Conservation (phyloP, 2,329 filamentous ascomycete genomes). For the Clonostachys rhizophaga region DNA sequence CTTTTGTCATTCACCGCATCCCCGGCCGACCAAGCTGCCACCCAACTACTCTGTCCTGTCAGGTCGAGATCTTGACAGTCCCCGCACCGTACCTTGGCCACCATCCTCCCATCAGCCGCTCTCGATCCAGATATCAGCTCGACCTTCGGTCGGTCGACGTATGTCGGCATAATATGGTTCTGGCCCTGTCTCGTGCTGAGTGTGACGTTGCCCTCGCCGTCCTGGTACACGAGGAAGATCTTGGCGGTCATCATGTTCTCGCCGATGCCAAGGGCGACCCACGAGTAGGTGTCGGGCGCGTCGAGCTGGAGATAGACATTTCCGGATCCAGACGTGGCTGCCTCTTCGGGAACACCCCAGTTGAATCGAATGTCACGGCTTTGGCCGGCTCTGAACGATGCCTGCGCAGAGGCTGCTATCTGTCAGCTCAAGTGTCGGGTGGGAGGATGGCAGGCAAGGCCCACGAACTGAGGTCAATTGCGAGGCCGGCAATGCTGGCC, state of each 20-base stretch:
- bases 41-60: slow-evolving; percentile 38
- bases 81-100: slow-evolving; percentile 55
- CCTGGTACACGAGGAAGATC: slow-evolving; percentile 59
- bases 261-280: slow-evolving; percentile 56
- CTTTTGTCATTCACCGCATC: slow-evolving; percentile 26
- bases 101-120: slow-evolving; percentile 43
- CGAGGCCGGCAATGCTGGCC: no score
- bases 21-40: slow-evolving; percentile 49
- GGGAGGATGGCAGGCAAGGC: no score
- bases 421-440: no score
- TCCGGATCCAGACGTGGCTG: slow-evolving; percentile 40
- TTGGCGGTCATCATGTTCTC: slow-evolving; percentile 47
- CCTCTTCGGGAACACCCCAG: slow-evolving; percentile 47
- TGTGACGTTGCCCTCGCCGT: slow-evolving; percentile 55
- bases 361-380: slow-evolving; percentile 44
- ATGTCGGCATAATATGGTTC: slow-evolving; percentile 41
- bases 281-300: slow-evolving; percentile 45
- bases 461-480: no score
- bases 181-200: slow-evolving; percentile 49
- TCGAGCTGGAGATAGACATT: slow-evolving; percentile 58
- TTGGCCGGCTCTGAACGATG: slow-evolving; percentile 32
- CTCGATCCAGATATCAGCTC: slow-evolving; percentile 53
- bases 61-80: slow-evolving; percentile 34
- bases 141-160: slow-evolving; percentile 29
- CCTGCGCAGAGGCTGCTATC: slow-evolving; percentile 26